Evolutionary conservation across 1,284 basidiomycete genomes (phyloP).

Genomic region (Trichosporon coremiiforme): DNA sequence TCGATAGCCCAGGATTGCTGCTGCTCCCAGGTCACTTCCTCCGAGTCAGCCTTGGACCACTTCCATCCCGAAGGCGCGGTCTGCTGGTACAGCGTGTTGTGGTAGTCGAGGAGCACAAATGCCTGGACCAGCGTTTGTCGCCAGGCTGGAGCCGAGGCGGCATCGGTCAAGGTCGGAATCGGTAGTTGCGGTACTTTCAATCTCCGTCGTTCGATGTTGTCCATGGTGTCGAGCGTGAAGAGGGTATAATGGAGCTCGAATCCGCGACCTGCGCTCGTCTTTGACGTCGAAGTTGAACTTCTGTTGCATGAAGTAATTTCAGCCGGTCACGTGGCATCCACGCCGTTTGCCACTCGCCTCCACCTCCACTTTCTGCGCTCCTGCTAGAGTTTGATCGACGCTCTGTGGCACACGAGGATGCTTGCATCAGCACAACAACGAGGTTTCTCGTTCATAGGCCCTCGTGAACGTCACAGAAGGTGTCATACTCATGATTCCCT

Average conservation of each 20-base stretch:
- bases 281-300: not conserved
- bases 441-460: too few relatives aligned
- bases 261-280: not conserved
- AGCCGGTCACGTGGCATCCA: not conserved
- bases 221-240: slow-evolving; percentile 1
- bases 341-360: not conserved
- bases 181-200: not conserved
- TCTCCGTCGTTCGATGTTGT: not conserved
- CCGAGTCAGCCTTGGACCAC: slow-evolving; percentile 1
- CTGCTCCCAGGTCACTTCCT: slow-evolving; percentile 10
- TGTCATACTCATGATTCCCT: too few relatives aligned
- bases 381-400: not conserved
- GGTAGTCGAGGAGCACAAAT: slow-evolving; percentile 10
- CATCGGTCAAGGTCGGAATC: slow-evolving; percentile 11
- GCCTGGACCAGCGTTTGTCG: slow-evolving; percentile 13
- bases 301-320: slow-evolving; percentile 6
- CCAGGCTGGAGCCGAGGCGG: not conserved
- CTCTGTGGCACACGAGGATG: not conserved
- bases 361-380: not conserved
- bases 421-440: not conserved
- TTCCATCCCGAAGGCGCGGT: slow-evolving; percentile 6
- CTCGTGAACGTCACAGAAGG: too few relatives aligned
- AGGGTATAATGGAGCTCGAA: too few relatives aligned
- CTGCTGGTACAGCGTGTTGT: slow-evolving; percentile 12
- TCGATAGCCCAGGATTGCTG: slow-evolving; percentile 4